Conservation (phyloP, 2,329 filamentous ascomycete genomes). For the Aspergillus novoparasiticus region DNA sequence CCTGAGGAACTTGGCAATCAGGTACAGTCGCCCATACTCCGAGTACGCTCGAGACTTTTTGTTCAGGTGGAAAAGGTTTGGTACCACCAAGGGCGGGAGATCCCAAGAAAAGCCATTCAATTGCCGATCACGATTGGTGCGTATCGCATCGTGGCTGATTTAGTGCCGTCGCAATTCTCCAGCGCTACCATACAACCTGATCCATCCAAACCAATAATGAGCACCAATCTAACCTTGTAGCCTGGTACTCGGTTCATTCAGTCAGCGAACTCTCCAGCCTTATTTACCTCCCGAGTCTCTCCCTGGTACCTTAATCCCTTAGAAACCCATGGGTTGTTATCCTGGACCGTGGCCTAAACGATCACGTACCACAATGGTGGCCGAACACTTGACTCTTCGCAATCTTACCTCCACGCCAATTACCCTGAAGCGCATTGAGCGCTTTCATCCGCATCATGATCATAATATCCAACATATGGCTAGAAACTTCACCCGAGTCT, state of each 20-base stretch:
- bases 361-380: slow-evolving; percentile 32
- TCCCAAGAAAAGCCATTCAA: not conserved
- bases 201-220: slow-evolving; percentile 14
- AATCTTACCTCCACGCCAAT: slow-evolving; percentile 78
- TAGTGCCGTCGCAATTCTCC: slow-evolving; percentile 8
- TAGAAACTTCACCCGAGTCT: slow-evolving; percentile 49
- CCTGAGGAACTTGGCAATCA: not conserved
- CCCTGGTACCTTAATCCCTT: not conserved
- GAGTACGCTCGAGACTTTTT: not conserved
- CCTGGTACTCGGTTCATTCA: slow-evolving; percentile 9
- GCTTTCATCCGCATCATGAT: slow-evolving; percentile 62
- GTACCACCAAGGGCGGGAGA: slow-evolving; percentile 1
- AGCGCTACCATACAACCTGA: slow-evolving; percentile 7
- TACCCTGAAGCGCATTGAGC: slow-evolving; percentile 72
- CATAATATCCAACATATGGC: slow-evolving; percentile 46
- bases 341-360: not conserved
- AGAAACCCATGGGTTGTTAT: slow-evolving; percentile 2
- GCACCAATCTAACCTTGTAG: slow-evolving; percentile 11
- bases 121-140: slow-evolving; percentile 7
- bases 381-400: slow-evolving; percentile 67
- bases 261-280: slow-evolving; percentile 3
- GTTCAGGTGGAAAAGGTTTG: not conserved
- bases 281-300: not conserved
- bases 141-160: slow-evolving; percentile 8
- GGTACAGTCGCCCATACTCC: not conserved